Percentiles rank a stretch among this genome's conserved stretches.
phyloP scores from a whole-genome alignment of 2,329 filamentous ascomycete species.

The Ceratocystis smalleyi region DNA sequence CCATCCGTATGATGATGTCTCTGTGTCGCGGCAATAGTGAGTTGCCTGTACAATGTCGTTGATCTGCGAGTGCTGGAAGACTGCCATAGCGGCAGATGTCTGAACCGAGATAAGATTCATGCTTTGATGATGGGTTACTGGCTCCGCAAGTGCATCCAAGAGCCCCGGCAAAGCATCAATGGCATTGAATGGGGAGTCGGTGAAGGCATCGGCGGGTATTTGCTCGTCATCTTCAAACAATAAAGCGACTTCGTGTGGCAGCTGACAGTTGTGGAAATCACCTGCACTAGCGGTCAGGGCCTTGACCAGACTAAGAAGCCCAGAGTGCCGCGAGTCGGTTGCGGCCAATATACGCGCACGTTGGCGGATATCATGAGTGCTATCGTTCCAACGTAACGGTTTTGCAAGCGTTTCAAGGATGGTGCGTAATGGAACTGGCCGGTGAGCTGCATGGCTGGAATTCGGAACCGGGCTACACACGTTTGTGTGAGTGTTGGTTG shows the following conservation, averaged over 20 bases:
- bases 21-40: conserved; percentile 10
- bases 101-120: conserved; percentile 12
- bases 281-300: conserved; percentile 2
- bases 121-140: conserved; percentile 6
- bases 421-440: conserved; percentile 12
- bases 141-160: conserved; percentile 6
- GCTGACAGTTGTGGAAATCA: conserved; percentile 12
- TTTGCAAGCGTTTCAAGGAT: conserved; percentile 11
- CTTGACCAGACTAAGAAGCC: conserved; percentile 2
- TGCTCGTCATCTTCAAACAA: conserved; percentile 10
- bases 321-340: not conserved
- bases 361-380: conserved; percentile 2
- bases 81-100: conserved; percentile 13
- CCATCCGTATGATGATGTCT: conserved; percentile 8
- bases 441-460: not conserved
- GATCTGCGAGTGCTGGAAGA: conserved; percentile 12
- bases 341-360: conserved; percentile 3
- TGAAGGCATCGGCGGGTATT: conserved; percentile 14
- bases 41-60: conserved; percentile 12
- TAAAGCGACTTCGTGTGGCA: conserved; percentile 9
- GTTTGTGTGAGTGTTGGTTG: conserved; percentile 4
- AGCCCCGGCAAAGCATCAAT: conserved; percentile 10
- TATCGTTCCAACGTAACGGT: conserved; percentile 9
- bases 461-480: conserved; percentile 4
- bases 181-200: conserved; percentile 7